phyloP scores from a whole-genome alignment of 805 yeast species.

The Saccharomycopsis microspora region DNA sequence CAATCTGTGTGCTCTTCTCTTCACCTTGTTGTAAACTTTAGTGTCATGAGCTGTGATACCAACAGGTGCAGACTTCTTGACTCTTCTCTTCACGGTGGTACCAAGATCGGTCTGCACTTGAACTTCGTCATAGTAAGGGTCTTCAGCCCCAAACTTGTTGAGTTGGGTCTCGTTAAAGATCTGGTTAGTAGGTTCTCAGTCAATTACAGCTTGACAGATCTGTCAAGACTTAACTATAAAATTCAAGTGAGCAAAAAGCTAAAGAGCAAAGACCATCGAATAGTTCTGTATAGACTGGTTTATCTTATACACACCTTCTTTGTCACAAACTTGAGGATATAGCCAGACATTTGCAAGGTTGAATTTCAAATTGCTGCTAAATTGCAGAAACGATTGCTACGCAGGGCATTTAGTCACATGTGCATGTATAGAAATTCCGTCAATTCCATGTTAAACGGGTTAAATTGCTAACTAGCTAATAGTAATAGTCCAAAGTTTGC shows the following conservation, averaged over 20 bases:
- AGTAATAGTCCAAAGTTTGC: neutral
- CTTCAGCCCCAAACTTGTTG: slow-evolving; percentile 31
- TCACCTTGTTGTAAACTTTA: slow-evolving; percentile 35
- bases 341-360: slow-evolving; percentile 4
- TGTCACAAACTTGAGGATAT: slow-evolving; percentile 8
- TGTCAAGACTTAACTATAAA: neutral
- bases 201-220: neutral
- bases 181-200: slow-evolving; percentile 12
- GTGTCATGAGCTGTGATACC: slow-evolving; percentile 44
- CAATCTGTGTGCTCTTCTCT: slow-evolving; percentile 50
- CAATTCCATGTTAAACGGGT: neutral
- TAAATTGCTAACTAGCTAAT: neutral
- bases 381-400: neutral
- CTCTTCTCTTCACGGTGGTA: slow-evolving; percentile 17
- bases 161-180: slow-evolving; percentile 24
- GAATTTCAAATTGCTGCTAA: neutral
- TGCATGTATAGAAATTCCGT: neutral
- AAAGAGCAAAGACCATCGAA: too few relatives aligned
- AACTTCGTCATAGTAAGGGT: slow-evolving; percentile 31
- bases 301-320: slow-evolving; percentile 2
- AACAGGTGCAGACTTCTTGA: slow-evolving; percentile 43
- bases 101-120: neutral
- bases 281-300: neutral
- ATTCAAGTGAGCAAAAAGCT: neutral
- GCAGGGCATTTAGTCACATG: neutral